Evolutionary conservation across 2,329 filamentous ascomycete genomes (phyloP).

Genomic region (Cytospora mali): DNA sequence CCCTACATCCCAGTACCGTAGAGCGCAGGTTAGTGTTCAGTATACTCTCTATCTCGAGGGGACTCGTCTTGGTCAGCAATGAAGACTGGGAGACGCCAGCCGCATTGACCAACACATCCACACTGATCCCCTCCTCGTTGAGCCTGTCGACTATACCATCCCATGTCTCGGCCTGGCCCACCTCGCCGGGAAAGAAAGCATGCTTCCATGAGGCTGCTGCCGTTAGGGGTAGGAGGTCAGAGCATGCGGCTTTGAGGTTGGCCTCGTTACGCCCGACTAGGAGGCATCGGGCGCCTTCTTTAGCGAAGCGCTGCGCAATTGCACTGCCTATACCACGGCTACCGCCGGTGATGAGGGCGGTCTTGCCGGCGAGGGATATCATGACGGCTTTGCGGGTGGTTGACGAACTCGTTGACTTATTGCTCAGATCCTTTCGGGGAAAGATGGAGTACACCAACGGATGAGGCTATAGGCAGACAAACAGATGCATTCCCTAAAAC

Average conservation of each 20-base stretch:
- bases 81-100: constrained; percentile 72
- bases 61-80: constrained; percentile 59
- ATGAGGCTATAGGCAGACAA: too few species aligned
- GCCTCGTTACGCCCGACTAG: constrained; percentile 61
- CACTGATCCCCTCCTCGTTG: not conserved
- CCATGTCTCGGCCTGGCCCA: constrained; percentile 31
- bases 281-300: constrained; percentile 60
- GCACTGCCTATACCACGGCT: constrained; percentile 71
- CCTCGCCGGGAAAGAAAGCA: constrained; percentile 31
- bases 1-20: constrained; percentile 64
- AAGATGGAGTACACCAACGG: too few species aligned
- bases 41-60: constrained; percentile 56
- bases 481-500: too few species aligned
- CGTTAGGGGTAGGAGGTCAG: constrained; percentile 32
- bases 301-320: constrained; percentile 68
- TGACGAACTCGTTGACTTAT: too few species aligned
- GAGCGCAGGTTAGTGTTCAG: constrained; percentile 71
- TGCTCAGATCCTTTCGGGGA: too few species aligned
- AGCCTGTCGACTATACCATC: constrained; percentile 16
- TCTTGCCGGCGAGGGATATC: constrained; percentile 48
- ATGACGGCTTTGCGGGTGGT: constrained; percentile 35
- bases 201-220: not conserved
- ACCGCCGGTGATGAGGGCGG: constrained; percentile 68
- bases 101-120: constrained; percentile 73
- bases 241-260: constrained; percentile 44